phyloP scores from a whole-genome alignment of 2,329 filamentous ascomycete species.

The Ascochyta koolunga region DNA sequence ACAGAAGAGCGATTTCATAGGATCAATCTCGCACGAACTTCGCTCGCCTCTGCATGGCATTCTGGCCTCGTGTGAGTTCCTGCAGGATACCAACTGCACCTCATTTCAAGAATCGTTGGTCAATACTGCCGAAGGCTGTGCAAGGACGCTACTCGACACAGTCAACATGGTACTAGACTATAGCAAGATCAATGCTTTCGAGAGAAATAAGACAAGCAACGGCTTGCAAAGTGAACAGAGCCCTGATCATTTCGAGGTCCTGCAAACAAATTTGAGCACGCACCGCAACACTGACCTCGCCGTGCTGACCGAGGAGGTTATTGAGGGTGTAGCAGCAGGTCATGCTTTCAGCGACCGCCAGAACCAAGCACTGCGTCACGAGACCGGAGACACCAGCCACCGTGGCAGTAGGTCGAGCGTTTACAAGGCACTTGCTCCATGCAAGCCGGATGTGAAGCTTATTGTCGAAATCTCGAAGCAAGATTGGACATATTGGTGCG shows the following conservation, averaged over 20 bases:
- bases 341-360: slow-evolving; percentile 47
- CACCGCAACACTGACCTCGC: slow-evolving; percentile 51
- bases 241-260: neutral
- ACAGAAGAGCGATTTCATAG: slow-evolving; percentile 58
- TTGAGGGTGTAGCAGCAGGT: slow-evolving; percentile 59
- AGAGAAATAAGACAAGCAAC: slow-evolving; percentile 40
- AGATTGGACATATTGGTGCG: slow-evolving; percentile 42
- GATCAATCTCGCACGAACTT: slow-evolving; percentile 58
- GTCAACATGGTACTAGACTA: slow-evolving; percentile 34
- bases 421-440: neutral
- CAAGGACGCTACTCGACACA: slow-evolving; percentile 55
- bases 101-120: slow-evolving; percentile 50
- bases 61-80: slow-evolving; percentile 53
- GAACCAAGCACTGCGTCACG: slow-evolving; percentile 1
- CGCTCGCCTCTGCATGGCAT: slow-evolving; percentile 49
- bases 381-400: neutral
- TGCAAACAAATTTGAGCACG: slow-evolving; percentile 40
- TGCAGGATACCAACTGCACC: slow-evolving; percentile 51
- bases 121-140: slow-evolving; percentile 56
- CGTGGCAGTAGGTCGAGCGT: neutral
- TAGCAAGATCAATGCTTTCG: slow-evolving; percentile 25
- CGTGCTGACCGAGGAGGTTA: slow-evolving; percentile 57
- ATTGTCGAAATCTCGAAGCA: slow-evolving; percentile 53
- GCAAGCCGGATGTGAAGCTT: slow-evolving; percentile 44
- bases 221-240: neutral